phyloP scores from a whole-genome alignment of 2,329 filamentous ascomycete genomes.

The Fusarium sp. region DNA sequence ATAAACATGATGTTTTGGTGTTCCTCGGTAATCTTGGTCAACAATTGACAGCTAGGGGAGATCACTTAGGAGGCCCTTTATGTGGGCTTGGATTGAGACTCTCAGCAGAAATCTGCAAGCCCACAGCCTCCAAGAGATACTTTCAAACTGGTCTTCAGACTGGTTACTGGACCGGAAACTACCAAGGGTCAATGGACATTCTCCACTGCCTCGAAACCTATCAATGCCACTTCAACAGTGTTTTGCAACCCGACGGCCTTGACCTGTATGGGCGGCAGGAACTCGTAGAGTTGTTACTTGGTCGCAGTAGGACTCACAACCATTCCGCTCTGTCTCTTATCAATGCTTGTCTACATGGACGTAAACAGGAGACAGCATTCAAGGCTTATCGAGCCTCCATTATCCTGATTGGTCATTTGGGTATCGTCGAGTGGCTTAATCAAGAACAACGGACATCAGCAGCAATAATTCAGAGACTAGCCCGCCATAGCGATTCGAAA shows the following conservation, averaged over 20 bases:
- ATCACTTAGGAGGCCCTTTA: slow-evolving; percentile 42
- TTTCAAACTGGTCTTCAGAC: slow-evolving; percentile 35
- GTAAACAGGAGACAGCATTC: background rate
- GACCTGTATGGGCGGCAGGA: slow-evolving; percentile 30
- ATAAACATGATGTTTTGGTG: slow-evolving; percentile 40
- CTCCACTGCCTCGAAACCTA: slow-evolving; percentile 34
- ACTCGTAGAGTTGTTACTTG: slow-evolving; percentile 45
- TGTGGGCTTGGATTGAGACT: slow-evolving; percentile 44
- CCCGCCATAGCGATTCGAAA: background rate
- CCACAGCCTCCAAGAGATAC: slow-evolving; percentile 40
- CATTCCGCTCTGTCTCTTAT: slow-evolving; percentile 41
- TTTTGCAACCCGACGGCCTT: background rate
- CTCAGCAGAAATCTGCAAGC: slow-evolving; percentile 43
- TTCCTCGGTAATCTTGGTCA: slow-evolving; percentile 55
- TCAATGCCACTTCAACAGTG: slow-evolving; percentile 7
- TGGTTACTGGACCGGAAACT: slow-evolving; percentile 15
- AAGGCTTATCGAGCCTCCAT: slow-evolving; percentile 43
- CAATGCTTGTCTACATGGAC: slow-evolving; percentile 13
- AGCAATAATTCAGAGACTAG: background rate
- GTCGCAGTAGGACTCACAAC: slow-evolving; percentile 35
- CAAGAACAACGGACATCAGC: slow-evolving; percentile 42
- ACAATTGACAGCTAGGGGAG: slow-evolving; percentile 41
- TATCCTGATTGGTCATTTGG: slow-evolving; percentile 43
- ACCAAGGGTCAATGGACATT: slow-evolving; percentile 34
- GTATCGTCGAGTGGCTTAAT: slow-evolving; percentile 45